Conservation (phyloP, 1,284 basidiomycete genomes). For the Leccinum angustisporum region DNA sequence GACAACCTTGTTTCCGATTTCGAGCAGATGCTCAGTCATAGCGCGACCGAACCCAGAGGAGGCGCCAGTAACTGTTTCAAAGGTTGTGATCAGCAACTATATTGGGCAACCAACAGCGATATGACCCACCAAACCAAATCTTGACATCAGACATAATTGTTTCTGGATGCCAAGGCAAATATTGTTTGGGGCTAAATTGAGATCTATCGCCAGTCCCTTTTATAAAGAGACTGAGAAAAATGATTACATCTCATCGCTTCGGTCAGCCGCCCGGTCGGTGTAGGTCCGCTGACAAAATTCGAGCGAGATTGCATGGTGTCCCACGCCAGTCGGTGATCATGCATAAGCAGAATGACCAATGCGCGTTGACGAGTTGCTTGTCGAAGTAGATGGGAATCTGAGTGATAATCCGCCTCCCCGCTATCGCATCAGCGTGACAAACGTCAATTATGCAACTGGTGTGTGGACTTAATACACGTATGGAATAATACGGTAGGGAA, state of each 20-base stretch:
- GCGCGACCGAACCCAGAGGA: conserved; percentile 31
- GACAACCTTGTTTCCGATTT: conserved; percentile 35
- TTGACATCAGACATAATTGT: conserved; percentile 18
- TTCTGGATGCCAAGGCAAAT: neutral
- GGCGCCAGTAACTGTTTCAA: conserved; percentile 25
- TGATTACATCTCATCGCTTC: neutral
- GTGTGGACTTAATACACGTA: conserved; percentile 63
- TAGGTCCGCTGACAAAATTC: neutral
- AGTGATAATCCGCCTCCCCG: neutral
- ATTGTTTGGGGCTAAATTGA: neutral
- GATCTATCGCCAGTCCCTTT: neutral
- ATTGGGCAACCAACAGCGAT: too few species aligned
- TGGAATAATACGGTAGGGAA: conserved; percentile 86
- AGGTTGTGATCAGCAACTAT: neutral
- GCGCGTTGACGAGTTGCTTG: too few species aligned
- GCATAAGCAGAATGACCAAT: neutral
- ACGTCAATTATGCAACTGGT: neutral
- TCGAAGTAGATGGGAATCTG: neutral
- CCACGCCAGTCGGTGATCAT: neutral
- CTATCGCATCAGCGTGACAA: neutral
- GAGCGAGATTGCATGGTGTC: neutral
- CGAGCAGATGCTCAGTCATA: conserved; percentile 28
- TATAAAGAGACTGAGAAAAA: neutral
- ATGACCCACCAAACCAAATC: conserved; percentile 20
- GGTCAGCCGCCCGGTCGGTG: neutral